Base-by-base conservation (phyloP, 441 rosid genomes). In the Populus tomentosa region DNA sequence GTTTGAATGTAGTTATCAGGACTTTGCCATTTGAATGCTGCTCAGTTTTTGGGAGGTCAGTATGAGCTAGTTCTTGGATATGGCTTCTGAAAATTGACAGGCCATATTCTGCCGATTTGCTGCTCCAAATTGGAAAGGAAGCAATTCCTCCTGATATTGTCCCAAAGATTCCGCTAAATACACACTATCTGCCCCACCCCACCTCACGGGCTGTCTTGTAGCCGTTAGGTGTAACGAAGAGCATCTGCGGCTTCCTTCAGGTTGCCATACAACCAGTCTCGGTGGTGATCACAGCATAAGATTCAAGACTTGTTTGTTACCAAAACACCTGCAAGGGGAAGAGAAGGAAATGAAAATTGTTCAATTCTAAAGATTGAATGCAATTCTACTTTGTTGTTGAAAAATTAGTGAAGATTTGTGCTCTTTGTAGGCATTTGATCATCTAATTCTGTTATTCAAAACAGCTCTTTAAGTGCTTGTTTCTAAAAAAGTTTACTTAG, bases 151-250 rank as follows among this genome's bases (percentile, higher is more conserved):
- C 94, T n/a, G 87, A 82, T 76, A 87, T 90, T 80, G 94, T 91
- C 61, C 88, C 91, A 6, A 80, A 77, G 86, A 90, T 91, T 77
- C 76, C 42, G 98, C 96, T 3, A 93, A 90, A 77, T 89, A 88
- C 79, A 66, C 89, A 7, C 75, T 89, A 72, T 75, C 94, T 77
- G 87, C 89, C 0, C 90, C 94, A 13, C 92, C 99, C 40, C 94
- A 95, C 91, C 99, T 61, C 94, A 95, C 26, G 96, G 98, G 18
- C 92, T 95, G 20, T 82, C 96, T 93, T 72, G 80, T 91, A 23
- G 78, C 88, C 67, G 82, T 93, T 71, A 88, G 90, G 35, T 93
- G 90, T 67, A 87, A 83, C 6, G 90, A 90, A 83, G 89, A 88
- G 35, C 93, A 90, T 75, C 84, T 92, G 50, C 74, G 33, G 70